Evolutionary conservation across 2,329 filamentous ascomycete species (phyloP).

Genomic region (Penicillium expansum): DNA sequence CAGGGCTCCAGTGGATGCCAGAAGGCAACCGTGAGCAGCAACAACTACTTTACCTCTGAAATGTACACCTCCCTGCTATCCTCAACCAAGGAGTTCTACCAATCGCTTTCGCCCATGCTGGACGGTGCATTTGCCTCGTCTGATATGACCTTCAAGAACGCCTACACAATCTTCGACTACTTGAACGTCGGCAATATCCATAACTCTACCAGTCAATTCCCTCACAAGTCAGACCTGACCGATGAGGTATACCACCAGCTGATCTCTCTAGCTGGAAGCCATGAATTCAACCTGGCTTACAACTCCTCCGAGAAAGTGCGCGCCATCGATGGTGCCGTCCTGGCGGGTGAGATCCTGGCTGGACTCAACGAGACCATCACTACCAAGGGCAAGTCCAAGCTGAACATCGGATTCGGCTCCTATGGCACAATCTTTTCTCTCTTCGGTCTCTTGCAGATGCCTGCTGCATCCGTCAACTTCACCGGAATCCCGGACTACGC

Average conservation of each 20-base stretch:
- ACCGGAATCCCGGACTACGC: slow-evolving; percentile 80
- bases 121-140: slow-evolving; percentile 50
- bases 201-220: slow-evolving; percentile 58
- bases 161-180: slow-evolving; percentile 65
- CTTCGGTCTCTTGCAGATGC: slow-evolving; percentile 58
- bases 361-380: slow-evolving; percentile 44
- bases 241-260: slow-evolving; percentile 60
- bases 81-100: slow-evolving; percentile 55
- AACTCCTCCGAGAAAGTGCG: slow-evolving; percentile 56
- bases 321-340: slow-evolving; percentile 57
- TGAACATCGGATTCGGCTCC: slow-evolving; percentile 59
- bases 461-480: slow-evolving; percentile 59
- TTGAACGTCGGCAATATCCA: slow-evolving; percentile 63
- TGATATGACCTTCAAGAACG: slow-evolving; percentile 58
- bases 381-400: slow-evolving; percentile 37
- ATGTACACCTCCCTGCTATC: slow-evolving; percentile 50
- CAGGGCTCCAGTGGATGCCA: slow-evolving; percentile 57
- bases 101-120: slow-evolving; percentile 51
- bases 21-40: slow-evolving; percentile 56
- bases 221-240: slow-evolving; percentile 59
- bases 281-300: slow-evolving; percentile 82
- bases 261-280: slow-evolving; percentile 69
- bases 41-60: slow-evolving; percentile 55
- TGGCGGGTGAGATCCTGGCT: slow-evolving; percentile 62
- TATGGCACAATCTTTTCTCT: slow-evolving; percentile 62